Evolutionary conservation across 768 basidiomycete genomes (phyloP), one percentile per base, ranked within the genome.

Genomic region (Kwoniella botswanensis): DNA sequence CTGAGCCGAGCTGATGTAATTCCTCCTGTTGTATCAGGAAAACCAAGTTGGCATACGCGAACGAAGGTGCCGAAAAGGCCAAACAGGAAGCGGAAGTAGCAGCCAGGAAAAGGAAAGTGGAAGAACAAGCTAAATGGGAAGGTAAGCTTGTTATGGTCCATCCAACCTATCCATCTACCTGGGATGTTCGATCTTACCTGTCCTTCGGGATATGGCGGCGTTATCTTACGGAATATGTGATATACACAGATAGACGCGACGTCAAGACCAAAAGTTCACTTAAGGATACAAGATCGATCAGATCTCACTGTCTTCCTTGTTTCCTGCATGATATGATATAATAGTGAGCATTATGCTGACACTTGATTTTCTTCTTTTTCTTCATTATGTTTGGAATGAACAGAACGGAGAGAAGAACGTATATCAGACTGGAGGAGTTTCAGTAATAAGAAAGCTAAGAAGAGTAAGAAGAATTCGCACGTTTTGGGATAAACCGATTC

Each of bases 51-150:
- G 61, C 77, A 24, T 82, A 80, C 50, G 82, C 82, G 1, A 83
- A 83, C 53, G 81, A 83, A 66, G 82, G 82, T 35, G 82, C 82
- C 10, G 82, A 83, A 68, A 79, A 82, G 44, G 79, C 81, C 21
- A 77, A 77, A 50, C 66, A 71, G 18, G 82, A 83, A 59, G 75
- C 72, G 2, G 82, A 82, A 46, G 68, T 79, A 29, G 69, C 68
- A 2, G 74, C 72, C 42, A 60, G 79, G 53, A 83, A 83, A 52
- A 71, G 82, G n/a, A 82, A 82, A 52, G 72, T 75, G 24, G 82
- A 82, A 56, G 79, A 81, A 13, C 76, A 78, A 59, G 77, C 64
- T 17, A 76, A 74, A 64, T 83, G 82, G 82, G 82, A 83, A 74
- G 79, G 79, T 81, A 76, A 81, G 79, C 56, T 21, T 55, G 57